Percentiles rank a stretch among this genome's conserved stretches.
Evolutionary conservation across 192 early-diverging fungal genomes (phyloP).

Genomic region (Kickxella alabastrina): DNA sequence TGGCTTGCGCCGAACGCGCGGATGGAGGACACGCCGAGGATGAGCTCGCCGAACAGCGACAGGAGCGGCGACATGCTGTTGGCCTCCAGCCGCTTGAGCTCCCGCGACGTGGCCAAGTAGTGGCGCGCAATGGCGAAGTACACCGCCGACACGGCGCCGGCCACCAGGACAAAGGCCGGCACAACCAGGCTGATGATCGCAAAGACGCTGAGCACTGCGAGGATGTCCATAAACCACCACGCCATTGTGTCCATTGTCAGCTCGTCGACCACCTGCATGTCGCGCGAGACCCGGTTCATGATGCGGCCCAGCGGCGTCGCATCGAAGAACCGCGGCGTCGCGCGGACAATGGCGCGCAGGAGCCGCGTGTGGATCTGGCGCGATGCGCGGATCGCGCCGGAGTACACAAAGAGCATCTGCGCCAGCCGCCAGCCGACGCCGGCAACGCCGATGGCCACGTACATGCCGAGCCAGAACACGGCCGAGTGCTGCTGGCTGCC

Average conservation of each 20-base stretch:
- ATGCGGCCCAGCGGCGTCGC: slow-evolving; percentile 80
- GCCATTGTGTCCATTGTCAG: slow-evolving; percentile 49
- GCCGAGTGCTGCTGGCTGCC: slow-evolving; percentile 28
- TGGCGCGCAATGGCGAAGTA: slow-evolving; percentile 62
- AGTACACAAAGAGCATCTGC: slow-evolving; percentile 47
- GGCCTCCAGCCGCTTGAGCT: slow-evolving; percentile 85
- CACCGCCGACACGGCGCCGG: slow-evolving; percentile 52
- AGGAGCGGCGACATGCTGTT: slow-evolving; percentile 69
- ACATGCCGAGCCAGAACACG: slow-evolving; percentile 63
- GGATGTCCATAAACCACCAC: slow-evolving; percentile 52
- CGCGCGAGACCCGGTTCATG: slow-evolving; percentile 81
- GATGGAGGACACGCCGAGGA: slow-evolving; percentile 72
- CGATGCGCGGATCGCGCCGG: slow-evolving; percentile 58
- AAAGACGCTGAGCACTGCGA: slow-evolving; percentile 55
- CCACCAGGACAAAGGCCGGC: slow-evolving; percentile 69
- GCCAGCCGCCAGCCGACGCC: slow-evolving; percentile 35
- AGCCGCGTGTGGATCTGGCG: slow-evolving; percentile 55
- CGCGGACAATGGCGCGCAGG: slow-evolving; percentile 56
- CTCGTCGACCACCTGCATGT: slow-evolving; percentile 78
- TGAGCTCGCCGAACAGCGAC: slow-evolving; percentile 76
- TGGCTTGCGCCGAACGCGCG: slow-evolving; percentile 74
- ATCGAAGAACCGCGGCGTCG: slow-evolving; percentile 83
- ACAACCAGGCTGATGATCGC: slow-evolving; percentile 59
- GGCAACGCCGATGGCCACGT: slow-evolving; percentile 56
- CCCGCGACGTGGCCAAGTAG: slow-evolving; percentile 74